phyloP scores from a whole-genome alignment of 2,329 filamentous ascomycete genomes.

The Cordyceps cicadae region DNA sequence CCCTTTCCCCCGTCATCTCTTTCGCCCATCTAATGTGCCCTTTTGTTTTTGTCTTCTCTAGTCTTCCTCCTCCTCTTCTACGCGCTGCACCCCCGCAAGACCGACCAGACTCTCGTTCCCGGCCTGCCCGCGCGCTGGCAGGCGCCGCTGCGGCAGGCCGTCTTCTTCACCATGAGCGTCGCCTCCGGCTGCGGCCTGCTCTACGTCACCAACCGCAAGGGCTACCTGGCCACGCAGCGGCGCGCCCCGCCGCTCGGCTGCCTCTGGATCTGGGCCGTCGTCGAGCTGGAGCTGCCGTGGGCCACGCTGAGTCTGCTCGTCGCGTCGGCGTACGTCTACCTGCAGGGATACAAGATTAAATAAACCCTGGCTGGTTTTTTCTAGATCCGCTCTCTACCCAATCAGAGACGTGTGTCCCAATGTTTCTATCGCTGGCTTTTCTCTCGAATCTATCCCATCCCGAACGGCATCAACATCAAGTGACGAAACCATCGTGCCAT shows the following conservation, averaged over 20 bases:
- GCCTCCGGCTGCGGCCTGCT: slow-evolving; percentile 70
- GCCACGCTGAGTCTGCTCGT: slow-evolving; percentile 48
- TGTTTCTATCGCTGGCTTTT: too few species aligned
- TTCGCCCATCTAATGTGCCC: slow-evolving; percentile 25
- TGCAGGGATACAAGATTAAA: slow-evolving; percentile 41
- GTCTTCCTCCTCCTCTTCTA: slow-evolving; percentile 46
- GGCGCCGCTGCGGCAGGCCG: slow-evolving; percentile 40
- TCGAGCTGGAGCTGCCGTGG: slow-evolving; percentile 69
- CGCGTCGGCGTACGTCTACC: slow-evolving; percentile 38
- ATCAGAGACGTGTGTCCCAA: too few species aligned
- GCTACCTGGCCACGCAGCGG: slow-evolving; percentile 88
- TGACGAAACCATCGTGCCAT: slow-evolving; percentile 12
- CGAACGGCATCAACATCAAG: too few species aligned
- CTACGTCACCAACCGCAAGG: slow-evolving; percentile 66
- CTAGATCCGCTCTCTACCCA: too few species aligned
- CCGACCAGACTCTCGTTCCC: slow-evolving; percentile 42
- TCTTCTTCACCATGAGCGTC: slow-evolving; percentile 58
- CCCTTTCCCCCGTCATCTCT: too few species aligned
- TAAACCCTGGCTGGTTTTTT: not conserved
- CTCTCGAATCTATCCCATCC: too few species aligned
- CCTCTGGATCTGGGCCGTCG: slow-evolving; percentile 85
- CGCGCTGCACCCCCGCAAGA: slow-evolving; percentile 44
- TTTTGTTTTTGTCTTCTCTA: not conserved
- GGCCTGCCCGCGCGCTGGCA: slow-evolving; percentile 40
- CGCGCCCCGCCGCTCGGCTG: slow-evolving; percentile 80